Base-by-base conservation (phyloP, 805 yeast species). In the Yamadazyma nakazawae region DNA sequence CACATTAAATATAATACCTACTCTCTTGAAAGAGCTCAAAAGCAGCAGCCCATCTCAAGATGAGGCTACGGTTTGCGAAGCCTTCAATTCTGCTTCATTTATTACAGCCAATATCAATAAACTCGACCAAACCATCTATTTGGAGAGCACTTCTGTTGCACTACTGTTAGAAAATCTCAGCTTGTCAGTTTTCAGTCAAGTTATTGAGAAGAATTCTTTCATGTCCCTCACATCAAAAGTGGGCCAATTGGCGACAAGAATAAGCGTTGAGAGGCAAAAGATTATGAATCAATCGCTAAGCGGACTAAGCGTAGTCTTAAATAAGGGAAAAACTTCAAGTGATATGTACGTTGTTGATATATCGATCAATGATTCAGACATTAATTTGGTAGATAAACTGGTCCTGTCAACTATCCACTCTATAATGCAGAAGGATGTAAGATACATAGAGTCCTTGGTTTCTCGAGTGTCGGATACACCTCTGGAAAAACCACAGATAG, bases 61-160 rank as follows among this genome's bases (percentile, higher is more conserved):
- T 13, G 37, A 43, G n/a, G 17, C 19, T 9, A 18, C 17, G 17
- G 18, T n/a, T 19, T 30, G 8, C 21, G 30, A 30, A 26, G 28
- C 8, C 13, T 28, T 12, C 31, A 34, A 42, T 19, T 46, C 47
- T 14, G 54, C 48, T 9, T 13, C 42, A 12, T 45, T 40, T 19
- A 37, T 51, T 12, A 41, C 45, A 10, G 16, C 49, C n/a, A 51
- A 49, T 19, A 11, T 51, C 14, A 49, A 51, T 21, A 45, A 43
- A 6, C 18, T 51, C 17, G 31, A 42, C 26, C 53, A 49, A 25
- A 24, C 12, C 3, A 2, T 52, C 8, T 17, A 9, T 2, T 18
- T 49, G 13, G 37, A 45, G 10, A 14, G 40, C 31, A 3, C 37
- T 3, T n/a, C 30, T 11, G 5, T 42, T 12, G 43, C 35, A 11